Conservation (phyloP, 2,329 filamentous ascomycete genomes). For the Chaetomiaceae sp. region DNA sequence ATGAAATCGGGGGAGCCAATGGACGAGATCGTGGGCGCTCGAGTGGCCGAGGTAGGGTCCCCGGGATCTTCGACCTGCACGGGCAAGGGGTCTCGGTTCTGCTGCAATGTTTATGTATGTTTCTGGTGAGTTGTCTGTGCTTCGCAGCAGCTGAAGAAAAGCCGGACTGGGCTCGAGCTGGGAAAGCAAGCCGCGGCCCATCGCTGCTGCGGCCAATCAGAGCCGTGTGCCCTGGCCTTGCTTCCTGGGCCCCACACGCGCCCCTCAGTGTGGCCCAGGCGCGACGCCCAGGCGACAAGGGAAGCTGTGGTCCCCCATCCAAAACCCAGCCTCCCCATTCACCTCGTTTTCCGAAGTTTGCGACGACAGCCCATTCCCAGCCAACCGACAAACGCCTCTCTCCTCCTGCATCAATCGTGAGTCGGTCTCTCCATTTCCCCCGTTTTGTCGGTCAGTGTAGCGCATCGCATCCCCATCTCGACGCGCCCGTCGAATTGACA, state of each 20-base stretch:
- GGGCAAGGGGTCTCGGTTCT: neutral
- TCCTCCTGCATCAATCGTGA: conserved; percentile 12
- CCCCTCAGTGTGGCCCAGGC: conserved; percentile 15
- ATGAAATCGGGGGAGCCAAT: conserved; percentile 2
- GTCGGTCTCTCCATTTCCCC: conserved; percentile 1
- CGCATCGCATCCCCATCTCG: neutral
- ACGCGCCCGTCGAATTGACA: neutral
- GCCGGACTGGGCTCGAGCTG: neutral
- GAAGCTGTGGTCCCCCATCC: conserved; percentile 15
- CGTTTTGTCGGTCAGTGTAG: neutral
- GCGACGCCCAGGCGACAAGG: conserved; percentile 19
- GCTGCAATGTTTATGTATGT: neutral
- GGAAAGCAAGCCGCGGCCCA: conserved; percentile 27
- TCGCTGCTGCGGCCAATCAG: conserved; percentile 23
- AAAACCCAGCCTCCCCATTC: conserved; percentile 27
- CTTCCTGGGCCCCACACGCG: conserved; percentile 23
- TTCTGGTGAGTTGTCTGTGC: conserved; percentile 16
- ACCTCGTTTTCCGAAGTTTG: conserved; percentile 17
- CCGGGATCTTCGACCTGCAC: neutral
- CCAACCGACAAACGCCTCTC: conserved; percentile 10
- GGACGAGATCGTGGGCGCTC: neutral
- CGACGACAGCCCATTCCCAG: conserved; percentile 17
- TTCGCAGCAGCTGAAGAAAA: conserved; percentile 16
- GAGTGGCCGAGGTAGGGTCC: conserved; percentile 18
- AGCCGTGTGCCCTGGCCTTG: conserved; percentile 4